Evolutionary conservation across 2,329 filamentous ascomycete genomes (phyloP).

Genomic region (Lasiodiplodia citricola): DNA sequence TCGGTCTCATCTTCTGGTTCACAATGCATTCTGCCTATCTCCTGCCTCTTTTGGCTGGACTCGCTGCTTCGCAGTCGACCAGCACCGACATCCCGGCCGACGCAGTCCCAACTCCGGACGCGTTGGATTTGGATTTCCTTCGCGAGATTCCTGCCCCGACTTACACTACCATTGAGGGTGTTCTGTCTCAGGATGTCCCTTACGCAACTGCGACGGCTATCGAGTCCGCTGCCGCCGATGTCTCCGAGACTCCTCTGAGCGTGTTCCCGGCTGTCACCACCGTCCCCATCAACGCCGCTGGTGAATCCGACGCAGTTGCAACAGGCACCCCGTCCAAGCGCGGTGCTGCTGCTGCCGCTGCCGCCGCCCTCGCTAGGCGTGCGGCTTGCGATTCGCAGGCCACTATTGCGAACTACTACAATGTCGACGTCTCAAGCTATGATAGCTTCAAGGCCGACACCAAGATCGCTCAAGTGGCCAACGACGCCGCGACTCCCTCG

Average conservation of each 20-base stretch:
- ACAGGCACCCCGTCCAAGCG: conserved; percentile 8
- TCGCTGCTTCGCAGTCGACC: conserved; percentile 14
- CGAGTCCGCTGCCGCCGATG: not conserved
- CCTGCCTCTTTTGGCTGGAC: conserved; percentile 12
- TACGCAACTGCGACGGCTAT: conserved; percentile 26
- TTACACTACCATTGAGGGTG: conserved; percentile 23
- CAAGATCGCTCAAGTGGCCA: not conserved
- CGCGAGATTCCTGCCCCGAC: conserved; percentile 26
- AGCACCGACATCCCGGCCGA: conserved; percentile 7
- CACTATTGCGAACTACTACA: conserved; percentile 14
- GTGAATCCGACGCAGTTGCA: conserved; percentile 1
- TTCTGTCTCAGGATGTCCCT: conserved; percentile 21
- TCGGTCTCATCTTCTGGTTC: not conserved
- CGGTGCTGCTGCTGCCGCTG: conserved; percentile 20
- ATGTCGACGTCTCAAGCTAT: not conserved
- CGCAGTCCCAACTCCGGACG: conserved; percentile 19
- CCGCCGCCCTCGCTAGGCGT: conserved; percentile 10
- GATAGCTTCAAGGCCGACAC: not conserved
- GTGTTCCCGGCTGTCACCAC: conserved; percentile 24
- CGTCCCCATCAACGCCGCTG: conserved; percentile 26
- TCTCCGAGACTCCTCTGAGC: conserved; percentile 25
- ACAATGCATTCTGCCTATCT: not conserved
- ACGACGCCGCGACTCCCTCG: not conserved
- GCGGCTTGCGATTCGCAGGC: conserved; percentile 27
- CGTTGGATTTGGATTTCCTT: conserved; percentile 23